Base-by-base conservation (phyloP, 345 rosid genomes). In the Noccaea bulbosa region DNA sequence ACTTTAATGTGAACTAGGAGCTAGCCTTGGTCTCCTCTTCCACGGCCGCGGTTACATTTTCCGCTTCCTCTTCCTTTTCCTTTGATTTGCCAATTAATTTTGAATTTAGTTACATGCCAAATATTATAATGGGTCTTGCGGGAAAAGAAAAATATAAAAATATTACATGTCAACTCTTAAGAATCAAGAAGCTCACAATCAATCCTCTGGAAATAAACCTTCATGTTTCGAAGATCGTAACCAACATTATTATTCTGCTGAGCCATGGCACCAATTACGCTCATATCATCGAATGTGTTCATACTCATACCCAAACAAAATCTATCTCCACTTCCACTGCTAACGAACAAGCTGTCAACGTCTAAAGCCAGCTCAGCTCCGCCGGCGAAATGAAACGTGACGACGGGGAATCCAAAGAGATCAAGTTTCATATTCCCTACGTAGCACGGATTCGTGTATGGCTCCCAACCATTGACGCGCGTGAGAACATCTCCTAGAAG, bases 341-440 rank as follows among this genome's bases (percentile, higher is more conserved):
- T 78, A 35, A 76, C 75, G 47, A 88, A 88, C 75, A 86, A 51
- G 53, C 85, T 82, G 9, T 66, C 62, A 6, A 59, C 47, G 24
- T 84, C 86, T 60, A 88, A 48, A 7, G 43, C 81, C 68, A 88
- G 62, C 33, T 86, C 88, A 27, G 86, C 91, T 0, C 83, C 85
- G 1, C 47, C 88, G 0, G 78, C 70, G 8, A 86, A 84, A 62
- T 75, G 91, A 16, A 86, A 73, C 27, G 83, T 77, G 43, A 82
- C 75, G 1, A 39, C 67, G 1, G 94, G 91, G 55, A 88, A 83
- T 22, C 82, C 85, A 0, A 17, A 30, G 12, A 82, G 66, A 67
- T 83, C 76, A 14, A 47, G 39, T 5, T 52, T 61, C 11, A 82
- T 30, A 4, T 66, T 45, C 17, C 88, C 88, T 3, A 30, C 7